Conservation (phyloP, 805 yeast genomes). For the Saturnispora gosingensis region DNA sequence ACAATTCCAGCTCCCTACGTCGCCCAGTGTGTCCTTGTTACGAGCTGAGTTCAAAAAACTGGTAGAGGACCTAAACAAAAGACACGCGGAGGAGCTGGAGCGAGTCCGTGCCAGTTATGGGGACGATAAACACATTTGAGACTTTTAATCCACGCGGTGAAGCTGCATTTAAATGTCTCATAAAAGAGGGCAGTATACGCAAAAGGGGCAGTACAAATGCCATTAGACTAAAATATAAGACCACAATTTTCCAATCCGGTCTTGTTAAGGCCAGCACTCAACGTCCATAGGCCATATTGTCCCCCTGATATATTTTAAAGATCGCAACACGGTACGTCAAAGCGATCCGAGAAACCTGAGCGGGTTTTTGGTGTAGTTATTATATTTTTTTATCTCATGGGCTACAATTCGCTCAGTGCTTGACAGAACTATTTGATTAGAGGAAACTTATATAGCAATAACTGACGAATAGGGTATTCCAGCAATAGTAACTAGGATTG, state of each 20-base stretch:
- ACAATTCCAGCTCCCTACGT: neutral
- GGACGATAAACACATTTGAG: slow-evolving; percentile 32
- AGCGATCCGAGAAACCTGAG: neutral
- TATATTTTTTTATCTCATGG: neutral
- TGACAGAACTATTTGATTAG: neutral
- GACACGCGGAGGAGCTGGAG: slow-evolving; percentile 49
- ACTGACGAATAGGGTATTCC: neutral
- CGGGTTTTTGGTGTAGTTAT: neutral
- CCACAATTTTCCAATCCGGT: neutral
- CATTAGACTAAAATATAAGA: neutral
- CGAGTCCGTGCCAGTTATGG: neutral
- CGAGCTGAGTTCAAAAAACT: slow-evolving; percentile 61
- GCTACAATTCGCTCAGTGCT: neutral
- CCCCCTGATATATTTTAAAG: neutral
- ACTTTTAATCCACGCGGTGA: neutral
- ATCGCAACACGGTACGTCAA: neutral
- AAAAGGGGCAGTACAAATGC: neutral
- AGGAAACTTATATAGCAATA: neutral
- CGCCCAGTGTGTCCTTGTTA: slow-evolving; percentile 38
- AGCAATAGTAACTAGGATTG: neutral
- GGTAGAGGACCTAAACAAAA: slow-evolving; percentile 51
- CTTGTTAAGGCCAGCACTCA: neutral
- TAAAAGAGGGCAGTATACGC: neutral
- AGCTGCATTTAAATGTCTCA: neutral
- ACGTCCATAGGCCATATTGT: neutral